Percentiles rank a stretch among this genome's conserved stretches.
phyloP scores from a whole-genome alignment of 176 grass and related monocot genomes.

The Paspalum notatum region DNA sequence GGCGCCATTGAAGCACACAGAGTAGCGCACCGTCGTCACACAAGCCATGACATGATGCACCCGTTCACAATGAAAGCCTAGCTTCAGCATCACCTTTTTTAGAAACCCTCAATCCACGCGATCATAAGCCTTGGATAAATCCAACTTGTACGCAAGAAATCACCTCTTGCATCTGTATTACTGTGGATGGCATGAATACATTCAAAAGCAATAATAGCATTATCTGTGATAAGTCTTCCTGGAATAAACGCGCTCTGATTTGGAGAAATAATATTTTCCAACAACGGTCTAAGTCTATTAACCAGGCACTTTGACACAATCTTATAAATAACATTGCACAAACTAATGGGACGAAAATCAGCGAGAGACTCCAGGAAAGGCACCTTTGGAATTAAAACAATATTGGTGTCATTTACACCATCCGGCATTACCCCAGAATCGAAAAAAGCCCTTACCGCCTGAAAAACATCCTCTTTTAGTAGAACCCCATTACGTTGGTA shows the following conservation, averaged over 20 bases:
- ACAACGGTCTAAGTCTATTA: too few relatives aligned
- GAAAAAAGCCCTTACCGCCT: too few relatives aligned
- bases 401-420: neutral
- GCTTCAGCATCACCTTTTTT: neutral
- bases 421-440: too few relatives aligned
- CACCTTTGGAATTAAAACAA: neutral
- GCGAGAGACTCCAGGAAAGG: neutral
- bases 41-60: neutral
- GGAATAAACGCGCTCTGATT: neutral
- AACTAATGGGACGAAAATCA: neutral
- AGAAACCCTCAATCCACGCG: neutral
- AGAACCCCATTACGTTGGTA: too few relatives aligned
- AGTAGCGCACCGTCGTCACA: neutral
- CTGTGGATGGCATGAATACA: neutral
- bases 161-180: accelerated
- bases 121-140: neutral
- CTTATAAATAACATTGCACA: neutral
- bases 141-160: neutral
- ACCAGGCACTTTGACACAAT: neutral
- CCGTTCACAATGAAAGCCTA: neutral
- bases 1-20: neutral
- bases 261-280: neutral
- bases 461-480: too few relatives aligned
- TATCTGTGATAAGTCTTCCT: neutral
- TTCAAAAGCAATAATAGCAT: neutral